phyloP scores from a whole-genome alignment of 805 yeast genomes.

The Lipomyces oligophaga region DNA sequence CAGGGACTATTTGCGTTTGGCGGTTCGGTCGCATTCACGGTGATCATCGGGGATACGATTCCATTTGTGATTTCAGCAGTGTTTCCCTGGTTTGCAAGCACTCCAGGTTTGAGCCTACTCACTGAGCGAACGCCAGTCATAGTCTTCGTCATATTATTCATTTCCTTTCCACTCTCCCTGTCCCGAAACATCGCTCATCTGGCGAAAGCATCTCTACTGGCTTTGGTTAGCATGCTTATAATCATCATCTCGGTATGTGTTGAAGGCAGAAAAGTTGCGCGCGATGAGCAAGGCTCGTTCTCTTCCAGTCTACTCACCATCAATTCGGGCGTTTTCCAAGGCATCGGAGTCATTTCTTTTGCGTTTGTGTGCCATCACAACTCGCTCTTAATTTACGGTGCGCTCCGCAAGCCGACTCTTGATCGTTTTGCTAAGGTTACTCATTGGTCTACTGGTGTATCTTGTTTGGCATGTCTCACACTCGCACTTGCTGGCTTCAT shows the following conservation, averaged over 20 bases:
- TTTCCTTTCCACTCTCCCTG: slow-evolving; percentile 80
- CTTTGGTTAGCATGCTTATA: slow-evolving; percentile 75
- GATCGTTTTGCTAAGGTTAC: slow-evolving; percentile 72
- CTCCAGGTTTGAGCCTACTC: slow-evolving; percentile 49
- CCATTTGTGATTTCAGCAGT: slow-evolving; percentile 80
- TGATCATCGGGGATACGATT: slow-evolving; percentile 90
- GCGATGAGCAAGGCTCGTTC: slow-evolving; percentile 39
- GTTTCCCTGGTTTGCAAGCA: slow-evolving; percentile 44
- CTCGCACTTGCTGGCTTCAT: slow-evolving; percentile 79
- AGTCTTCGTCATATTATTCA: slow-evolving; percentile 58
- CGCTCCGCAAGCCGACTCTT: slow-evolving; percentile 70
- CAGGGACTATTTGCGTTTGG: slow-evolving; percentile 92
- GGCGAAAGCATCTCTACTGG: slow-evolving; percentile 84
- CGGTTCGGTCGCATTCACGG: slow-evolving; percentile 89
- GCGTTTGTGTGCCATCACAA: slow-evolving; percentile 96
- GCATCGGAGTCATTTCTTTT: slow-evolving; percentile 89
- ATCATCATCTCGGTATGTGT: slow-evolving; percentile 70
- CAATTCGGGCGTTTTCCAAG: slow-evolving; percentile 71
- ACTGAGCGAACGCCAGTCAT: slow-evolving; percentile 70
- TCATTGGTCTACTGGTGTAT: slow-evolving; percentile 76
- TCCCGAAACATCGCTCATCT: slow-evolving; percentile 75
- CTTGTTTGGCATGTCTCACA: slow-evolving; percentile 70
- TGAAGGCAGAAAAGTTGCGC: slow-evolving; percentile 62
- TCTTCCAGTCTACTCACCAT: slow-evolving; percentile 44
- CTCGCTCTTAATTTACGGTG: slow-evolving; percentile 83